Base-by-base conservation (phyloP, 495 filamentous ascomycete species). In the Trichoderma erinaceum region DNA sequence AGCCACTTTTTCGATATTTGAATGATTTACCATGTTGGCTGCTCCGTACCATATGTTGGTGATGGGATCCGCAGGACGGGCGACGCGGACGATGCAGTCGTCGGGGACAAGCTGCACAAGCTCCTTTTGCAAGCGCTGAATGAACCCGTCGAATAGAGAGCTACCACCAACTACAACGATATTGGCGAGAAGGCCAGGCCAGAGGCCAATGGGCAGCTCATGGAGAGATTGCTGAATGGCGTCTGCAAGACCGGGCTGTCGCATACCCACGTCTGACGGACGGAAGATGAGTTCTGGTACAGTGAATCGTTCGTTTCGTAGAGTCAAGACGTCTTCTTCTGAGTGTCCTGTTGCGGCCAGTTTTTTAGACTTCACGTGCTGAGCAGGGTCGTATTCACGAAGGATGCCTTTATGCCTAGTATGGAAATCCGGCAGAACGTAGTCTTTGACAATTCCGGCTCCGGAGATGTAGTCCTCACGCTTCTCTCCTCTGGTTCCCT, bases 401-500 rank as follows among this genome's bases (percentile, higher is more conserved):
- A 89, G 81, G 71, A 89, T 85, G 1, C 95, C 96, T 64, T 87
- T 86, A 41, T 84, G 87, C 27, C 85, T 81, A 0, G 85, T 85
- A 70, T 96, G 92, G 67, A 93, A 97, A 74, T 97, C 92, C 0
- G 95, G 95, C 3, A 99, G 84, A 4, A 98, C 90, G 73, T 95
- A 98, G 76, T 99, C 95, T 32, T 93, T 85, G 8, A 92, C 88
- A 27, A 97, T 88, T n/a, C 90, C 87, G 32, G 85, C 85, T n/a
- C 81, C 87, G 41, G 58, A 74, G n/a, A 79, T 66, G 66, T 79
- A 83, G 15, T 71, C 69, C 15, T 78, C 72, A 23, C 78, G 73
- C 16, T 74, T 78, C 67, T 85, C 83, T 1, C 84, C 85, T 69
- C 84, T 82, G 2, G 86, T 88, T n/a, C 87, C 90, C 78, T 94